A percentile compares a stretch with the other conserved stretches of the same genome.
These are phyloP conservation scores for Fragilaria radians DNA, from an alignment of 108 stramenopile genomes.

Conservation along the genomic window DNA sequence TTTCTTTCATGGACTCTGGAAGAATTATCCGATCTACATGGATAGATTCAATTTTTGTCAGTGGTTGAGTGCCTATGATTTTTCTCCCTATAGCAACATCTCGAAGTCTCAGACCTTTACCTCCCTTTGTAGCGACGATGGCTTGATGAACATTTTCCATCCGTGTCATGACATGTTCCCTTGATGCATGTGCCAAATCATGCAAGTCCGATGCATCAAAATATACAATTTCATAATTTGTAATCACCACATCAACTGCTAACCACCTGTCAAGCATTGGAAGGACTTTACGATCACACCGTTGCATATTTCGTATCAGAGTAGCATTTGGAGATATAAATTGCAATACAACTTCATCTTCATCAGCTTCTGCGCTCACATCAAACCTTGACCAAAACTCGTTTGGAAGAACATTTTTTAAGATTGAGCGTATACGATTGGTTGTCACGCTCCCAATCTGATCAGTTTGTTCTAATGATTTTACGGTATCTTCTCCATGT, in stretches of 20 bases:
- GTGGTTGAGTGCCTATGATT: conserved; percentile 52
- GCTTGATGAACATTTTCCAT: conserved; percentile 11
- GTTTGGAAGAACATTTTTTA: neutral
- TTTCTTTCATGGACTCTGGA: neutral
- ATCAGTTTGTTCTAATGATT: neutral
- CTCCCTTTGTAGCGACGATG: conserved; percentile 46
- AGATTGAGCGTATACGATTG: neutral
- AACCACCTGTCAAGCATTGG: conserved; percentile 67
- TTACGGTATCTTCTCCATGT: neutral
- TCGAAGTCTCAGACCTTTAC: conserved; percentile 63
- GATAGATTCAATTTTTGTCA: conserved; percentile 51
- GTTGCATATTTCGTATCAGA: conserved; percentile 73
- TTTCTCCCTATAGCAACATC: conserved; percentile 68
- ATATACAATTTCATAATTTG: conserved; percentile 69
- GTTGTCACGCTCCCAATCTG: neutral
- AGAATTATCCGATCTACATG: conserved; percentile 45
- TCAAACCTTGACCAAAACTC: conserved; percentile 13
- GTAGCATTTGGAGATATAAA: conserved; percentile 59
- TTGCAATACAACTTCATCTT: conserved; percentile 8
- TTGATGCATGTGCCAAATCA: neutral
- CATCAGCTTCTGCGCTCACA: conserved; percentile 7
- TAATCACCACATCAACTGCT: conserved; percentile 75
- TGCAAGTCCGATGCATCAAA: conserved; percentile 8
- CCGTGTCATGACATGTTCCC: neutral
- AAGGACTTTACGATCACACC: conserved; percentile 66